Percentiles rank a stretch among this genome's conserved stretches.
phyloP scores from a whole-genome alignment of 176 grass and related monocot species.

The Oryza meyeriana region DNA sequence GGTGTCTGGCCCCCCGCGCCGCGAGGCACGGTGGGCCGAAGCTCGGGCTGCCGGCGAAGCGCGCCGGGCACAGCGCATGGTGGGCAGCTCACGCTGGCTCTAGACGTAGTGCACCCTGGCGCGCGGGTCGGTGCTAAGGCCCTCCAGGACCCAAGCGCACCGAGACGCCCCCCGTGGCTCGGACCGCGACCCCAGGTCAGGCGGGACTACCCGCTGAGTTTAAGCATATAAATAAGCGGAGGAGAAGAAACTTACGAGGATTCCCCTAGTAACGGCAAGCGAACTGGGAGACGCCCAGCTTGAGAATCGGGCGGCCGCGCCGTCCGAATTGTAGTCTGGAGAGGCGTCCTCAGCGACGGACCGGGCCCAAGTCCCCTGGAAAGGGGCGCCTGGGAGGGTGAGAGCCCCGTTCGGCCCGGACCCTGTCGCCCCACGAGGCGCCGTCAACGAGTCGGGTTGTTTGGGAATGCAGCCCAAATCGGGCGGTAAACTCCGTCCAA shows the following conservation, averaged over 20 bases:
- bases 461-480: constrained; percentile 56
- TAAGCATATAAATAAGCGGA: background rate
- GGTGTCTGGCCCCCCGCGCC: no score
- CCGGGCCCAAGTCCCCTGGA: constrained; percentile 54
- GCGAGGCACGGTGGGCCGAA: no score
- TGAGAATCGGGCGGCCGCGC: background rate
- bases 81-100: no score
- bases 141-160: no score
- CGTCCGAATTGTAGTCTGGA: constrained; percentile 44
- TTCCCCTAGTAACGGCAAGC: constrained; percentile 47
- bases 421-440: constrained; percentile 60
- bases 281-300: constrained; percentile 26
- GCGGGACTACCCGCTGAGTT: no score
- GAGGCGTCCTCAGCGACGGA: constrained; percentile 50
- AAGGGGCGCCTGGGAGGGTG: constrained; percentile 62
- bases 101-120: no score
- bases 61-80: no score
- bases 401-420: constrained; percentile 65
- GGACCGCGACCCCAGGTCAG: no score
- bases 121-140: no score
- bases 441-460: constrained; percentile 50
- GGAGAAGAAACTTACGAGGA: constrained; percentile 38
- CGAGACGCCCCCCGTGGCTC: no score
- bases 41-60: no score
- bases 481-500: constrained; percentile 57